Evolutionary conservation across 208 protist genomes (phyloP).

Genomic region (Acanthamoeba rhysodes): DNA sequence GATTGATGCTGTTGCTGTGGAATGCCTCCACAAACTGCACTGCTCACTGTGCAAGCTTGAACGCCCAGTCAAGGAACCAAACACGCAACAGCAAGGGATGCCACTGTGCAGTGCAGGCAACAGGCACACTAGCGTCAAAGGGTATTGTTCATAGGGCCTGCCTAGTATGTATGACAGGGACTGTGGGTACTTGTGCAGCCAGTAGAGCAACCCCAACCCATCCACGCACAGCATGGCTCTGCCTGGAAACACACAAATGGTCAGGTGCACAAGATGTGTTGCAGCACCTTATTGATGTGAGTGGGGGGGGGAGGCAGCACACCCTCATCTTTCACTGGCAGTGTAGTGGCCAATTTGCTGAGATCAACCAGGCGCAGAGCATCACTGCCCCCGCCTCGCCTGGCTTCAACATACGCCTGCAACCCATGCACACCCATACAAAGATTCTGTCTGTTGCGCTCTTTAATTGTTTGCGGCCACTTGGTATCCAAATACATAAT

Average conservation of each 20-base stretch:
- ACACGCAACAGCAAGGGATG: no score
- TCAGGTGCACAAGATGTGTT: neutral
- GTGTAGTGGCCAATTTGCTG: neutral
- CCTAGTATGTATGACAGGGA: neutral
- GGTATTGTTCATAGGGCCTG: constrained; percentile 12
- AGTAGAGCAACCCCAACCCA: constrained; percentile 14
- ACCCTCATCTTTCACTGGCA: neutral
- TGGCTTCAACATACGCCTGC: neutral
- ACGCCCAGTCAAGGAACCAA: neutral
- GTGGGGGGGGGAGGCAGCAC: neutral
- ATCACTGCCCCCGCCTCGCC: neutral
- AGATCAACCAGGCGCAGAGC: neutral
- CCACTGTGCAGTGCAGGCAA: no score
- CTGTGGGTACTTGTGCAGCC: neutral
- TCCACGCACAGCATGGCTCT: constrained; percentile 14
- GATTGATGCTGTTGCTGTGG: neutral
- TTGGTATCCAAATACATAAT: no score
- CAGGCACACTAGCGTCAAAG: neutral
- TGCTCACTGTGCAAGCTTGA: neutral
- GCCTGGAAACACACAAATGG: neutral
- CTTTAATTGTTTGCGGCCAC: no score
- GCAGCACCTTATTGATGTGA: neutral
- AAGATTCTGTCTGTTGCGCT: no score
- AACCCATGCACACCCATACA: neutral
- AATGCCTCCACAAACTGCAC: constrained; percentile 27